Conservation (phyloP, 140 eudicot species). For the Anethum foeniculum region DNA sequence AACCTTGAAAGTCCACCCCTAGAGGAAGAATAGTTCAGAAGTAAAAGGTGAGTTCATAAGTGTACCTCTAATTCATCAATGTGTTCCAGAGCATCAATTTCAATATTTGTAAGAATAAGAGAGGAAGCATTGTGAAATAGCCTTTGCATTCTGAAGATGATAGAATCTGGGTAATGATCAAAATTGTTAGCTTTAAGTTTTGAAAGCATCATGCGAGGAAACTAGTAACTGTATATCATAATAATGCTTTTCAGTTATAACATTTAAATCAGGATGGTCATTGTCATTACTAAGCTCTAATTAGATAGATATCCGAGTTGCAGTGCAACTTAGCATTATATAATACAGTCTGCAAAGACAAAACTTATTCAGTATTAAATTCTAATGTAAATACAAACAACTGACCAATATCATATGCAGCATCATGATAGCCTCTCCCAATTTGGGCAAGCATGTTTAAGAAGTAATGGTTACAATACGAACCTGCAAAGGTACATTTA, state of each 20-base stretch:
- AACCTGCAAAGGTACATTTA: constrained; percentile 38
- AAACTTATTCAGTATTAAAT: neutral
- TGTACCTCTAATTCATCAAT: constrained; percentile 66
- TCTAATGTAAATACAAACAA: constrained; percentile 12
- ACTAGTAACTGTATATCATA: neutral
- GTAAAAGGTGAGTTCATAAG: neutral
- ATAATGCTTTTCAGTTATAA: neutral
- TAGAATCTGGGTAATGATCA: constrained; percentile 36
- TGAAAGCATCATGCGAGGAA: neutral
- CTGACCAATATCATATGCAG: constrained; percentile 73
- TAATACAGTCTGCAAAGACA: neutral
- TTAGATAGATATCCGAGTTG: neutral
- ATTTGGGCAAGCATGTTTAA: constrained; percentile 78
- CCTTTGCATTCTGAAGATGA: constrained; percentile 46
- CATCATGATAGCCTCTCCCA: constrained; percentile 81
- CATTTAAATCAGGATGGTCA: neutral
- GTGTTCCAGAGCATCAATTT: constrained; percentile 42
- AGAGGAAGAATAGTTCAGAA: neutral
- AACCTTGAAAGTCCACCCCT: neutral
- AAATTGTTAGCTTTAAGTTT: neutral
- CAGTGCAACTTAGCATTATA: neutral
- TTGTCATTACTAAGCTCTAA: neutral
- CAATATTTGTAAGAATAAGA: constrained; percentile 52
- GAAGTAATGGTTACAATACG: constrained; percentile 89
- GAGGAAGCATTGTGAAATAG: constrained; percentile 43